Conservation (phyloP, 2,329 filamentous ascomycete species). For the Coccinonectria pachysandricola region DNA sequence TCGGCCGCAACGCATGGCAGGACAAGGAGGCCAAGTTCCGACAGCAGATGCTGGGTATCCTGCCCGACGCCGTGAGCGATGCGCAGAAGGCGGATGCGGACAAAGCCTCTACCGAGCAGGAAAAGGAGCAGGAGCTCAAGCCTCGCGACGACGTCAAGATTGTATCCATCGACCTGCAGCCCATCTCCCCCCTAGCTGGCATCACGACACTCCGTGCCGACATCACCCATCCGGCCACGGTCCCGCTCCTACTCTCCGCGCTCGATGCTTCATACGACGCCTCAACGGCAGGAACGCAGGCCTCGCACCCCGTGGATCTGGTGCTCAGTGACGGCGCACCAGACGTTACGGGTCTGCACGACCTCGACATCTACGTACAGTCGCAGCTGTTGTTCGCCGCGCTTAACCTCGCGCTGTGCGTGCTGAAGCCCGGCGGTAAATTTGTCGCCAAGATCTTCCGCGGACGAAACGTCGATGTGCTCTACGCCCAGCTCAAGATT, state of each 20-base stretch:
- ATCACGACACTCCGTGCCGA: conserved; percentile 89
- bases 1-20: conserved; percentile 78
- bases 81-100: conserved; percentile 11
- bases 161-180: conserved; percentile 89
- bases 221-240: conserved; percentile 93
- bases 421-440: conserved; percentile 83
- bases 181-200: conserved; percentile 86
- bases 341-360: conserved; percentile 92
- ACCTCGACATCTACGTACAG: conserved; percentile 97
- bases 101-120: conserved; percentile 5
- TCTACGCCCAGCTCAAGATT: conserved; percentile 87
- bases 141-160: conserved; percentile 73
- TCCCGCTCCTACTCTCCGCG: conserved; percentile 76
- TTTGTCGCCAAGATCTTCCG: conserved; percentile 98
- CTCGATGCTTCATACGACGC: conserved; percentile 62
- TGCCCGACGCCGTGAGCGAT: conserved; percentile 23
- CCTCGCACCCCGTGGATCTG: conserved; percentile 75
- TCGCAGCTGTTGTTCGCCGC: conserved; percentile 91
- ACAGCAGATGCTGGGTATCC: conserved; percentile 47
- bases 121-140: conserved; percentile 20
- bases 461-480: conserved; percentile 85
- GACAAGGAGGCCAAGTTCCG: conserved; percentile 63
- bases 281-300: conserved; percentile 31
- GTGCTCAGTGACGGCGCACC: conserved; percentile 93
- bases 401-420: conserved; percentile 84